Evolutionary conservation across 2,329 filamentous ascomycete genomes (phyloP).

Genomic region (Tolypocladium paradoxum): DNA sequence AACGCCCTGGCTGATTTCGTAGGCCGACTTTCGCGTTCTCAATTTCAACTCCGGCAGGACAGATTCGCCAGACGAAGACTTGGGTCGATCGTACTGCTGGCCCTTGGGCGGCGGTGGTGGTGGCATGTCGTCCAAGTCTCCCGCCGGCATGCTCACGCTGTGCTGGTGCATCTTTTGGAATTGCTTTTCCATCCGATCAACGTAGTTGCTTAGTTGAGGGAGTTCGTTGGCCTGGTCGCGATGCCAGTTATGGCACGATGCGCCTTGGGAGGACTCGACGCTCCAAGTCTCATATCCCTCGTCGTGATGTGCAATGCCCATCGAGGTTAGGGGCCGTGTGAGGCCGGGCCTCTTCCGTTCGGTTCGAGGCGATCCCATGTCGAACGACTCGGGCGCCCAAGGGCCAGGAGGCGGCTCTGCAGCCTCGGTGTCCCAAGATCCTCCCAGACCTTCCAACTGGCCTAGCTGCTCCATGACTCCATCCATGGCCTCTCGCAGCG

Average conservation of each 20-base stretch:
- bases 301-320: slow-evolving; percentile 55
- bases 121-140: slow-evolving; percentile 36
- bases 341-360: slow-evolving; percentile 14
- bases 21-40: slow-evolving; percentile 61
- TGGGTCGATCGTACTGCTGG: slow-evolving; percentile 40
- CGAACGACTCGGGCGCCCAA: slow-evolving; percentile 88
- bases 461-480: slow-evolving; percentile 93
- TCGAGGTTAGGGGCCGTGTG: slow-evolving; percentile 54
- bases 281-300: slow-evolving; percentile 51
- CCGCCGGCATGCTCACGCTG: slow-evolving; percentile 30
- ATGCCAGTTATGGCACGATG: slow-evolving; percentile 28
- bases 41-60: slow-evolving; percentile 34
- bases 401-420: slow-evolving; percentile 53
- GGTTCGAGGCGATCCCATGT: slow-evolving; percentile 30
- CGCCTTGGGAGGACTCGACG: slow-evolving; percentile 40
- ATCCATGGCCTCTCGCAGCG: slow-evolving; percentile 90
- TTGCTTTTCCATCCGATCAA: slow-evolving; percentile 82
- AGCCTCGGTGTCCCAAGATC: slow-evolving; percentile 44
- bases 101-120: slow-evolving; percentile 54
- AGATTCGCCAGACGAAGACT: slow-evolving; percentile 44
- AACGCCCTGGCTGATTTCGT: slow-evolving; percentile 62
- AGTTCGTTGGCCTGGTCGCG: slow-evolving; percentile 42
- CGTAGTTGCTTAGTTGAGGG: slow-evolving; percentile 73
- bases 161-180: slow-evolving; percentile 61
- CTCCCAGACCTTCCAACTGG: slow-evolving; percentile 51